Conservation (phyloP, 1,284 basidiomycete genomes). For the Sparassis latifolia region DNA sequence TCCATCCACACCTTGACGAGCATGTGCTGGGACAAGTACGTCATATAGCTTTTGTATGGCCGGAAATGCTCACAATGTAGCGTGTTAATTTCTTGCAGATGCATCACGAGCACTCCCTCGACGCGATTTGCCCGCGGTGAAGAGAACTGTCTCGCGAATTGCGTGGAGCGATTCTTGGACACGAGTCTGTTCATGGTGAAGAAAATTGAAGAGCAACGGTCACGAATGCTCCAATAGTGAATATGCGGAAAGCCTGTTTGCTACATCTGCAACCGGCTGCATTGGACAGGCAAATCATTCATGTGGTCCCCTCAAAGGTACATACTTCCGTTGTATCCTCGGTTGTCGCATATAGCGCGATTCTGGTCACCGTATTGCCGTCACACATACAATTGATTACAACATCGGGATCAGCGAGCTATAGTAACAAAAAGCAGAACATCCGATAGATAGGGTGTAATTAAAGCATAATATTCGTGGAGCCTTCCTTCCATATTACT, state of each 20-base stretch:
- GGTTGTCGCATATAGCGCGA: no score
- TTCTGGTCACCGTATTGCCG: no score
- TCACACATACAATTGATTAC: no score
- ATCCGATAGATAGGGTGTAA: no score
- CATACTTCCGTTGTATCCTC: no score
- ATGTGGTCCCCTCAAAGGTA: no score
- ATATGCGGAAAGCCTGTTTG: no score
- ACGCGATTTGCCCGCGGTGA: slow-evolving; percentile 82
- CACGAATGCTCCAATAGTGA: slow-evolving; percentile 20
- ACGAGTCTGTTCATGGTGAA: slow-evolving; percentile 85
- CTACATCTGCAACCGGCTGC: background rate
- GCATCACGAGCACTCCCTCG: slow-evolving; percentile 80
- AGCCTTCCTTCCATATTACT: no score
- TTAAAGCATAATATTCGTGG: no score
- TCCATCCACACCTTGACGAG: slow-evolving; percentile 67
- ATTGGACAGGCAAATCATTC: background rate
- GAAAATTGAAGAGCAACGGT: slow-evolving; percentile 62
- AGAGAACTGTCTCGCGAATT: slow-evolving; percentile 83
- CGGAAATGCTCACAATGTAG: background rate
- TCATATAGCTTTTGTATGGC: slow-evolving; percentile 4
- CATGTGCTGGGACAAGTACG: slow-evolving; percentile 19
- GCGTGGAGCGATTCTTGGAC: slow-evolving; percentile 92
- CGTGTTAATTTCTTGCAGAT: slow-evolving; percentile 41
- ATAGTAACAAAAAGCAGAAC: no score
- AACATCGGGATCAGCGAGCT: no score